Base-by-base conservation (phyloP, 2,329 filamentous ascomycete species). In the Fusarium chlamydosporum region DNA sequence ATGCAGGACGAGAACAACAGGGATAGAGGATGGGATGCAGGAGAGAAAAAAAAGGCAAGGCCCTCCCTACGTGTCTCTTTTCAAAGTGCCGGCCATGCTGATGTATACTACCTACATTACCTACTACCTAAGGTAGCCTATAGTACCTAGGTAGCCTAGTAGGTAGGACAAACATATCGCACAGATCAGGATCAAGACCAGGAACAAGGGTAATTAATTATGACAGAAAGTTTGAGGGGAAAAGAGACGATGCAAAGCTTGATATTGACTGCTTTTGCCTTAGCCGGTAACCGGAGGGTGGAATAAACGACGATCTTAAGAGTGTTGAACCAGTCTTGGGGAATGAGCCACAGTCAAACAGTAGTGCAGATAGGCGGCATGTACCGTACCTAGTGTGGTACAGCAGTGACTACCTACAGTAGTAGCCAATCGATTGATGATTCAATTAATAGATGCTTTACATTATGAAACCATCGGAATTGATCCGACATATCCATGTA, bases 181-280 rank as follows among this genome's bases (percentile, higher is more conserved):
- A 26, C 20, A 47, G 23, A 47, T 33, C 18, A 47, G 45, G 15
- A 47, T 23, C 23, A n/a, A 6, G 23, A 23, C 23, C 23, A 23
- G 23, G 23, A 53, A 53, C 56, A 70, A 42, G 56, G 66, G 35
- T 42, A 45, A 53, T 18, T 48, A 54, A 48, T 63, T 12, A 41
- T 64, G 57, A 64, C 46, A 68, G 23, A 37, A 47, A 46, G 11
- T 46, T 41, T 45, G 40, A 37, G 26, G 26, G 37, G 50, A 18
- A 33, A 65, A 43, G 34, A 35, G 42, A 42, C 20, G 37, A 60
- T 60, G 38, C 45, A 26, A 47, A 47, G 46, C 46, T 47, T 52
- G 61, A 38, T 48, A 43, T 23, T 48, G 20, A 34, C 42, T 43
- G 33, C 7, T 63, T 57, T 29, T 35, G 26, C 34, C 48, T 53